phyloP scores from a whole-genome alignment of 257 asterid genomes.

The Osmanthus fragrans region DNA sequence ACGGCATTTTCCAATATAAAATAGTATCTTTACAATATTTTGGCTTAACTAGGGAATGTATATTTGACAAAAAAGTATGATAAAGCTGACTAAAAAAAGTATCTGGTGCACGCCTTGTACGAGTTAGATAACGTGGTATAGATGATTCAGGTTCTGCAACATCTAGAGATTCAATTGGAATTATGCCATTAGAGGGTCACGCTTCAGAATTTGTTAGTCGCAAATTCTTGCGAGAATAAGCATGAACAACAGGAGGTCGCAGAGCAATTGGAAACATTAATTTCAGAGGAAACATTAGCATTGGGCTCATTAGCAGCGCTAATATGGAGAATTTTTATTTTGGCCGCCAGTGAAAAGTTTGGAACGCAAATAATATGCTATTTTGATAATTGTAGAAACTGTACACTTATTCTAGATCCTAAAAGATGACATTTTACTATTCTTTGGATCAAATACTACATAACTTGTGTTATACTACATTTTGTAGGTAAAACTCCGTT shows the following conservation, averaged over 20 bases:
- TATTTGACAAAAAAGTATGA: not conserved
- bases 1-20: too few relatives aligned
- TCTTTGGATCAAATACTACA: too few relatives aligned
- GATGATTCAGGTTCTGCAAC: not conserved
- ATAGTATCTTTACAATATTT: too few relatives aligned
- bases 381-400: not conserved
- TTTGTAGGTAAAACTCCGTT: too few relatives aligned
- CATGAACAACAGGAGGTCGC: not conserved
- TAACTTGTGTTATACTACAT: too few relatives aligned
- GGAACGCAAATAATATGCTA: not conserved
- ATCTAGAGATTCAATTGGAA: not conserved
- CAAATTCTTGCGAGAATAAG: not conserved
- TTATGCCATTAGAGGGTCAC: not conserved
- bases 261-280: not conserved
- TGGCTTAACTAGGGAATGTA: not conserved
- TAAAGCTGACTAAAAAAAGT: not conserved
- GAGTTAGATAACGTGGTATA: not conserved
- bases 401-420: too few relatives aligned
- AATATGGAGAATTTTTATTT: not conserved
- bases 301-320: not conserved
- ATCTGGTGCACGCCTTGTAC: not conserved
- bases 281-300: not conserved
- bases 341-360: not conserved
- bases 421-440: too few relatives aligned
- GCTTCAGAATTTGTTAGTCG: not conserved